A percentile compares a stretch with the other conserved stretches of the same genome.
These are phyloP conservation scores for Poa annua DNA, from an alignment of 176 grass and related monocot species.

Conservation along the genomic window DNA sequence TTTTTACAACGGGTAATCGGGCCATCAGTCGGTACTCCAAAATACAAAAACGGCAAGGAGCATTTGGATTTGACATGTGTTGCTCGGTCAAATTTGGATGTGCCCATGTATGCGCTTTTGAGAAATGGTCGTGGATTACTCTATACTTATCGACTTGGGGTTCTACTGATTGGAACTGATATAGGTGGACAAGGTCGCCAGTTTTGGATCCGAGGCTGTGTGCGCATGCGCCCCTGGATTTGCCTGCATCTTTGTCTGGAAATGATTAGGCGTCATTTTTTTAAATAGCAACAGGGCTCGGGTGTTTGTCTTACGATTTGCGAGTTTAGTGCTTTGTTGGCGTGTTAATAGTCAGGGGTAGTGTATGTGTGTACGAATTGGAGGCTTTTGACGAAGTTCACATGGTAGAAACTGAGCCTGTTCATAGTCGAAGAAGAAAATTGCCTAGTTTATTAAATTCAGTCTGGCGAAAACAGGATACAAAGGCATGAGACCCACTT, in stretches of 20 bases:
- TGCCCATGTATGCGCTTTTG: not conserved
- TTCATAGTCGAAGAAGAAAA: too few relatives aligned
- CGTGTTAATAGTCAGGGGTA: too few relatives aligned
- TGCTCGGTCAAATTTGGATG: not conserved
- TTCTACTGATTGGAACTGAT: not conserved
- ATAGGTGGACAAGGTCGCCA: constrained; percentile 11
- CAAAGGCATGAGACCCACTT: too few relatives aligned
- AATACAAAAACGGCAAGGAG: not conserved
- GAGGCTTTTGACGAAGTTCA: too few relatives aligned
- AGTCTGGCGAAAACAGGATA: too few relatives aligned
- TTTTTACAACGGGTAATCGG: not conserved
- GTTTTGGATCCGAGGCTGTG: not conserved
- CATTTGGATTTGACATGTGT: not conserved
- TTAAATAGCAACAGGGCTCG: not conserved
- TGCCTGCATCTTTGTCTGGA: constrained; percentile 21
- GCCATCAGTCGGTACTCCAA: not conserved
- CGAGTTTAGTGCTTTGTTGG: too few relatives aligned
- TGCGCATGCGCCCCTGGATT: not conserved
- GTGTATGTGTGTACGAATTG: too few relatives aligned
- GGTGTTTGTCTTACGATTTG: too few relatives aligned
- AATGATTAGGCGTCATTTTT: not conserved
- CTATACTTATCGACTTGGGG: not conserved
- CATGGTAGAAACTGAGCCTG: too few relatives aligned
- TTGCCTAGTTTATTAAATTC: too few relatives aligned
- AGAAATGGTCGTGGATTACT: not conserved